Percentiles rank a stretch among this genome's conserved stretches.
These are phyloP conservation scores for Paspalum notatum DNA, from an alignment of 176 grass and related monocot genomes.

Conservation along the genomic window DNA sequence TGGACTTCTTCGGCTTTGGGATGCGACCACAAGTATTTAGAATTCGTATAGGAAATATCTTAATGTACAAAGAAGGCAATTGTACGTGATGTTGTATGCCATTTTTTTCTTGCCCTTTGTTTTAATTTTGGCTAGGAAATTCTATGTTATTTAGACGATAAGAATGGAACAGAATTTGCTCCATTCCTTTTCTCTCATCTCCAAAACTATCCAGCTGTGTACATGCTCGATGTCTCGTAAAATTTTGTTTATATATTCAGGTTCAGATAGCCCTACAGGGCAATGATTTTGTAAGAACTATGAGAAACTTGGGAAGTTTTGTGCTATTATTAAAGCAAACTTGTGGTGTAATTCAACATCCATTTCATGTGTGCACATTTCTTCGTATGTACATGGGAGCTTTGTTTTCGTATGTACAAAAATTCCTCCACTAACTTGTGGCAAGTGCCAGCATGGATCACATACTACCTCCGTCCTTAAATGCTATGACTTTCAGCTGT, in stretches of 20 bases:
- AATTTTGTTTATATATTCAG: constrained; percentile 42
- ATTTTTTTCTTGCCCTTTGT: constrained; percentile 28
- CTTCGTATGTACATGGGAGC: neutral
- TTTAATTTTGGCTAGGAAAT: constrained; percentile 15
- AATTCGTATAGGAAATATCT: constrained; percentile 19
- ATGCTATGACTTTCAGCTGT: too few relatives aligned
- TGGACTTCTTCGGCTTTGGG: constrained; percentile 92
- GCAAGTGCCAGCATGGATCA: too few relatives aligned
- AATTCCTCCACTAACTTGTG: too few relatives aligned
- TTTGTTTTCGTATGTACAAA: too few relatives aligned
- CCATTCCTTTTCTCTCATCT: constrained; percentile 25
- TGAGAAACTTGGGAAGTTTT: neutral
- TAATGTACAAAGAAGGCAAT: constrained; percentile 49
- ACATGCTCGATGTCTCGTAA: neutral
- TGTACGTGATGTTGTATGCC: constrained; percentile 42
- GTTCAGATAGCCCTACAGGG: neutral
- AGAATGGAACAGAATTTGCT: constrained; percentile 32
- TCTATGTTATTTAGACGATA: constrained; percentile 31
- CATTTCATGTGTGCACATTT: constrained; percentile 8
- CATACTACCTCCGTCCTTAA: too few relatives aligned
- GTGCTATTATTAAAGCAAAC: neutral
- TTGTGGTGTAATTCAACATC: neutral
- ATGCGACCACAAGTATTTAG: constrained; percentile 97
- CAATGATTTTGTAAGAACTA: neutral
- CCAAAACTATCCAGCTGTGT: neutral